phyloP scores from a whole-genome alignment of 768 basidiomycete genomes.

The Leccinum sublutescens region DNA sequence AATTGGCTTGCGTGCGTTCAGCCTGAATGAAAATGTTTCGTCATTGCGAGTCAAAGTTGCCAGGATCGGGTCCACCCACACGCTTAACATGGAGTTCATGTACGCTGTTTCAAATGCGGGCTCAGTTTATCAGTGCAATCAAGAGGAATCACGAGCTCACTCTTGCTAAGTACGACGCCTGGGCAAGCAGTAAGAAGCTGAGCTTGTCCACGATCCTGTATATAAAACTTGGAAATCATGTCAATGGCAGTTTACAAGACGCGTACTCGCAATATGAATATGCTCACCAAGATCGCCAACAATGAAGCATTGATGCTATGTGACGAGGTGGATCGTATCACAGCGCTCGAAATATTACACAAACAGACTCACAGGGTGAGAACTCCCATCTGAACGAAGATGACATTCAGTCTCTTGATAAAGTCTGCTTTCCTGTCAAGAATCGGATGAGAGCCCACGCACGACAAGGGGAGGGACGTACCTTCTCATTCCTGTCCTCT shows the following conservation, averaged over 20 bases:
- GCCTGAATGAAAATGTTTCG: neutral
- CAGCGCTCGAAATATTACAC: neutral
- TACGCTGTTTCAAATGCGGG: conserved; percentile 12
- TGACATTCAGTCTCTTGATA: conserved; percentile 11
- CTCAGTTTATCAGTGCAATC: neutral
- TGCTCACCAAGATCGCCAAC: conserved; percentile 13
- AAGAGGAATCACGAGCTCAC: conserved; percentile 2
- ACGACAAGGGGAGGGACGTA: neutral
- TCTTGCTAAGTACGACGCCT: conserved; percentile 15
- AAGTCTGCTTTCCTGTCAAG: conserved; percentile 5
- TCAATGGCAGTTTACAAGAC: neutral
- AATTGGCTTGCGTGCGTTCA: conserved; percentile 19
- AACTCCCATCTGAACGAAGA: conserved; percentile 24
- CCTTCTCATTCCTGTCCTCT: conserved; percentile 9
- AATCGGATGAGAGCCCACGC: neutral
- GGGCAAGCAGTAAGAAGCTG: conserved; percentile 12
- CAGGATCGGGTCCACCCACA: conserved; percentile 15
- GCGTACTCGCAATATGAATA: neutral
- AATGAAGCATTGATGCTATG: conserved; percentile 10
- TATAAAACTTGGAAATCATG: conserved; percentile 12
- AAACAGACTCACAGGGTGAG: conserved; percentile 14
- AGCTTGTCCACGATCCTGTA: conserved; percentile 1
- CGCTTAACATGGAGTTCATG: conserved; percentile 24
- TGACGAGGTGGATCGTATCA: neutral
- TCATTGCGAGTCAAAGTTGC: neutral